Base-by-base conservation (phyloP, 2,329 filamentous ascomycete species). In the Penicillium glabrum region DNA sequence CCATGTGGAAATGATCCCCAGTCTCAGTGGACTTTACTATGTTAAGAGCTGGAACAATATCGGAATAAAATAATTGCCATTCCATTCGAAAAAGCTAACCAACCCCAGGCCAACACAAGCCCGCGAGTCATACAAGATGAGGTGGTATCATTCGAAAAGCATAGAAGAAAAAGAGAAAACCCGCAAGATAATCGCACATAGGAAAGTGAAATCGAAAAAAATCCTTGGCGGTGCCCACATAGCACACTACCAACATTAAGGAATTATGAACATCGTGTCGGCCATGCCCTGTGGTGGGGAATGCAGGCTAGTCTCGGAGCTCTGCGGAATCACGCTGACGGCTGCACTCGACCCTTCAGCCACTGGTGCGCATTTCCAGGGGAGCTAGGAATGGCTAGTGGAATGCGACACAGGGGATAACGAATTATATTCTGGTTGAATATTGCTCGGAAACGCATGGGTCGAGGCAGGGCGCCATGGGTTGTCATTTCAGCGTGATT, bases 101-200 rank as follows among this genome's bases (percentile, higher is more conserved):
- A 67, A 57, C 60, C 59, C 59, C 56, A 61, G 53, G 65, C 53
- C 59, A 31, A 54, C 62, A 59, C 51, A 64, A 67, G 67, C 67
- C 69, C 66, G 63, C 66, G 60, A 60, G 65, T 58, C 63, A 66
- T 61, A 67, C 61, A 66, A 58, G 58, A 68, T 69, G 67, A 72
- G 72, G 72, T 75, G 72, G 72, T 75, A 75, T 75, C 72, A 73
- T 71, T 65, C 62, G 66, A 67, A 61, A 64, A 60, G 59, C 56
- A 62, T 61, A 63, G 53, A 63, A 62, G 58, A 21, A 16, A 45
- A 29, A 7, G 3, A 29, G 16, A 54, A 57, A 67, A 53, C 54
- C 60, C 62, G 57, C 58, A 59, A 54, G 49, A 63, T 51, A 48
- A 55, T 63, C 57, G 54, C 61, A 59, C 35, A 43, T 26, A 50